Conservation (phyloP, 23 red algal genomes). For the Gracilaria gracilis region DNA sequence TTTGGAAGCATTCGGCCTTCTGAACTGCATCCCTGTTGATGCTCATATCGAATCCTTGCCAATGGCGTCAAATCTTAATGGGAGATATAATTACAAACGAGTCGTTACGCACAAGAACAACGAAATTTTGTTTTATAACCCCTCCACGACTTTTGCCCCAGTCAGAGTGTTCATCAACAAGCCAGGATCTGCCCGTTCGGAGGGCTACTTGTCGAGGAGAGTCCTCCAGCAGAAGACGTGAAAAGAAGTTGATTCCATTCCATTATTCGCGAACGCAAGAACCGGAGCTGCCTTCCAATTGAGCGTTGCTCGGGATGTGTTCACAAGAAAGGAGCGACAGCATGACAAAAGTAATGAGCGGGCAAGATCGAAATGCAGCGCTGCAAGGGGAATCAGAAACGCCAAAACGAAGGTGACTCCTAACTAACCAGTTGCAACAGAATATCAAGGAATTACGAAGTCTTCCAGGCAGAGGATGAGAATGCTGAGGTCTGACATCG, state of each 20-base stretch:
- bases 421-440: slow-evolving; percentile 40
- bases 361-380: not conserved
- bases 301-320: slow-evolving; percentile 43
- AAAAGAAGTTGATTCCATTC: not conserved
- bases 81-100: slow-evolving; percentile 39
- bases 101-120: slow-evolving; percentile 29
- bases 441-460: slow-evolving; percentile 46
- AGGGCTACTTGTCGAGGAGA: slow-evolving; percentile 50
- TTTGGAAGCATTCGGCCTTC: slow-evolving; percentile 49
- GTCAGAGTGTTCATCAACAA: not conserved
- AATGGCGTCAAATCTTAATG: slow-evolving; percentile 44
- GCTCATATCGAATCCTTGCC: slow-evolving; percentile 52
- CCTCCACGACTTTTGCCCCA: slow-evolving; percentile 31
- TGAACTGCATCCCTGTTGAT: slow-evolving; percentile 32
- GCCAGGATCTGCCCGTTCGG: slow-evolving; percentile 42
- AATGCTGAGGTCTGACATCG: slow-evolving; percentile 77
- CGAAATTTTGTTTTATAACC: slow-evolving; percentile 45
- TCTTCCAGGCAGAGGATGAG: slow-evolving; percentile 44
- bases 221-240: not conserved
- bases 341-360: not conserved
- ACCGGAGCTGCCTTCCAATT: slow-evolving; percentile 52
- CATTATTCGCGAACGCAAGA: slow-evolving; percentile 23
- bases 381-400: slow-evolving; percentile 3
- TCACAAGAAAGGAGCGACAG: slow-evolving; percentile 13
- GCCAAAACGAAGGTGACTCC: slow-evolving; percentile 30